phyloP scores from a whole-genome alignment of 2,329 filamentous ascomycete genomes.

The Hypoxylon sp. region DNA sequence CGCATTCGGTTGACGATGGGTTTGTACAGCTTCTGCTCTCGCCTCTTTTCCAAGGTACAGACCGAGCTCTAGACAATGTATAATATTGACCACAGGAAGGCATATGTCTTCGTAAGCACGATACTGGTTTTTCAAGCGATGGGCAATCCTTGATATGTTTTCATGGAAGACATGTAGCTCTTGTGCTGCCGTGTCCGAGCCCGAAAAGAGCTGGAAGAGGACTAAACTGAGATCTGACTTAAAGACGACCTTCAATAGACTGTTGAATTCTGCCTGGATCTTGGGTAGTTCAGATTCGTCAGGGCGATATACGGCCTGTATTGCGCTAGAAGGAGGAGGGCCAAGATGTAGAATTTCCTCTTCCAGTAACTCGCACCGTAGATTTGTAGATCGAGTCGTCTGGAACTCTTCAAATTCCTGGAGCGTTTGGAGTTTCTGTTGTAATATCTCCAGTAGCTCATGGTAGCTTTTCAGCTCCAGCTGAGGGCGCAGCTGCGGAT shows the following conservation, averaged over 20 bases:
- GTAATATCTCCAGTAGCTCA: slow-evolving; percentile 63
- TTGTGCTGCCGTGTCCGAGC: slow-evolving; percentile 47
- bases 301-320: slow-evolving; percentile 75
- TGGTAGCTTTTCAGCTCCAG: slow-evolving; percentile 69
- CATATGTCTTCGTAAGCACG: slow-evolving; percentile 87
- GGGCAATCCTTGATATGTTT: slow-evolving; percentile 72
- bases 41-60: slow-evolving; percentile 66
- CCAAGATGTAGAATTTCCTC: slow-evolving; percentile 71
- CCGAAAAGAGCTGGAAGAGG: slow-evolving; percentile 47
- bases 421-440: slow-evolving; percentile 66
- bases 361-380: slow-evolving; percentile 70
- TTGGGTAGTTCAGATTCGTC: slow-evolving; percentile 70
- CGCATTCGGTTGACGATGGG: slow-evolving; percentile 38
- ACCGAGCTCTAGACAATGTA: slow-evolving; percentile 80
- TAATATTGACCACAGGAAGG: slow-evolving; percentile 76
- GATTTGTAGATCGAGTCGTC: slow-evolving; percentile 71
- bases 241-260: slow-evolving; percentile 72
- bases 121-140: slow-evolving; percentile 74
- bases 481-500: slow-evolving; percentile 73
- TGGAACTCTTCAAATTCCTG: slow-evolving; percentile 70
- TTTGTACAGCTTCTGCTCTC: slow-evolving; percentile 40
- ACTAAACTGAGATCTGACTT: slow-evolving; percentile 54
- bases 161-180: slow-evolving; percentile 60
- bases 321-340: slow-evolving; percentile 70
- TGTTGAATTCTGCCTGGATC: slow-evolving; percentile 84